A percentile compares a stretch with the other conserved stretches of the same genome.
These are phyloP conservation scores for Singerocomus rubriflavus DNA, from an alignment of 1,284 basidiomycete species.

Conservation along the genomic window DNA sequence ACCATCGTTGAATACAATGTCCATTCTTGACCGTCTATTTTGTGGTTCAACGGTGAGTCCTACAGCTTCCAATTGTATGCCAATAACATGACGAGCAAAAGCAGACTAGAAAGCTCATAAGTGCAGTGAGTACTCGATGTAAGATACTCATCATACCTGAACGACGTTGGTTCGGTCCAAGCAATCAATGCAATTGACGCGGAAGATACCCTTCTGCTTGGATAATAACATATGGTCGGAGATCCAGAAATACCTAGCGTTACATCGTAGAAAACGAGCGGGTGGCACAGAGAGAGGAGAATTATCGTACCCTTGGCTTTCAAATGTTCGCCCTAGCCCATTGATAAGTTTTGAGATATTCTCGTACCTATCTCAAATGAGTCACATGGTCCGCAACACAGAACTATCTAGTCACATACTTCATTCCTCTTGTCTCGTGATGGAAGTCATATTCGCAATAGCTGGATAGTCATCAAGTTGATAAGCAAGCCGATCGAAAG, in stretches of 20 bases:
- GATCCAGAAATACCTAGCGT: conserved; percentile 78
- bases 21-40: conserved; percentile 56
- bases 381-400: neutral
- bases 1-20: conserved; percentile 87
- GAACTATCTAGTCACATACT: conserved; percentile 45
- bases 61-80: conserved; percentile 77
- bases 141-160: conserved; percentile 45
- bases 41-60: conserved; percentile 60
- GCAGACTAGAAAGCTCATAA: conserved; percentile 61
- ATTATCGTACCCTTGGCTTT: conserved; percentile 58
- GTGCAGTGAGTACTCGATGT: neutral
- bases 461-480: conserved; percentile 28
- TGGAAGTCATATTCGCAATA: conserved; percentile 90
- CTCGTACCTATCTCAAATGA: conserved; percentile 61
- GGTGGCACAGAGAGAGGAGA: neutral
- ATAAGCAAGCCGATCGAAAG: neutral
- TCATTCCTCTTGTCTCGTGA: conserved; percentile 86
- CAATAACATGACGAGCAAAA: conserved; percentile 80
- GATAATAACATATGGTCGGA: conserved; percentile 71
- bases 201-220: conserved; percentile 81
- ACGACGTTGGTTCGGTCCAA: conserved; percentile 90
- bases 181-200: conserved; percentile 93
- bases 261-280: conserved; percentile 2
- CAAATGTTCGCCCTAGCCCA: conserved; percentile 70
- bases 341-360: conserved; percentile 81